These are phyloP conservation scores for Neurospora africana DNA, from an alignment of 495 filamentous ascomycete species.

Conservation along the genomic window DNA sequence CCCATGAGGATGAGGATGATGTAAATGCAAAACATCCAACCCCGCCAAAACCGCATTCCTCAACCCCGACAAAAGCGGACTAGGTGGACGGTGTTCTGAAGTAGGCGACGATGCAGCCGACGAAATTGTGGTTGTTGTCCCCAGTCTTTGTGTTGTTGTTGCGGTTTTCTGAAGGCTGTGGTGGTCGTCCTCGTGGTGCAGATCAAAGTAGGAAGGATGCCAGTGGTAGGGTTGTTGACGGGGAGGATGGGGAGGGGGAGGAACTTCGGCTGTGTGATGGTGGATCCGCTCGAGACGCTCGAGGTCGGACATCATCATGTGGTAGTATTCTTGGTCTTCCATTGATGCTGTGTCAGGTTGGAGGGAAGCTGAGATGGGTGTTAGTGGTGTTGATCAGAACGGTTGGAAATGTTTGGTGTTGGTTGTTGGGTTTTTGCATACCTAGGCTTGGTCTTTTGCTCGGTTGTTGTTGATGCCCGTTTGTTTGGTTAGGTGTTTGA, in stretches of 20 bases:
- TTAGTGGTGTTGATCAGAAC: neutral
- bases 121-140: neutral
- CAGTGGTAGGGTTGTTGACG: neutral
- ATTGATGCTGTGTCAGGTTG: too few species aligned
- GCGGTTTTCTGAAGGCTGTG: too few species aligned
- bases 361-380: neutral
- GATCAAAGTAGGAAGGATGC: neutral
- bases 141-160: neutral
- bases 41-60: neutral
- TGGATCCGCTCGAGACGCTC: constrained; percentile 14
- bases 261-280: constrained; percentile 5
- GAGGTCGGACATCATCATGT: constrained; percentile 18
- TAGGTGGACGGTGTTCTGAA: neutral
- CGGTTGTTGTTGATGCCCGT: neutral
- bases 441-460: neutral
- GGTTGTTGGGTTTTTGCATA: neutral
- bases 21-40: neutral
- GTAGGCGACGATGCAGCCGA: neutral
- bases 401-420: too few species aligned
- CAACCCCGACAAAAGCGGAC: neutral
- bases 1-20: neutral
- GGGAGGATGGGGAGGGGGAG: neutral
- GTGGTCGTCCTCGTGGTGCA: too few species aligned
- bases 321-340: constrained; percentile 22
- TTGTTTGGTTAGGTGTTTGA: neutral